Conservation (phyloP, 2,329 filamentous ascomycete species). For the Metarhizium album region DNA sequence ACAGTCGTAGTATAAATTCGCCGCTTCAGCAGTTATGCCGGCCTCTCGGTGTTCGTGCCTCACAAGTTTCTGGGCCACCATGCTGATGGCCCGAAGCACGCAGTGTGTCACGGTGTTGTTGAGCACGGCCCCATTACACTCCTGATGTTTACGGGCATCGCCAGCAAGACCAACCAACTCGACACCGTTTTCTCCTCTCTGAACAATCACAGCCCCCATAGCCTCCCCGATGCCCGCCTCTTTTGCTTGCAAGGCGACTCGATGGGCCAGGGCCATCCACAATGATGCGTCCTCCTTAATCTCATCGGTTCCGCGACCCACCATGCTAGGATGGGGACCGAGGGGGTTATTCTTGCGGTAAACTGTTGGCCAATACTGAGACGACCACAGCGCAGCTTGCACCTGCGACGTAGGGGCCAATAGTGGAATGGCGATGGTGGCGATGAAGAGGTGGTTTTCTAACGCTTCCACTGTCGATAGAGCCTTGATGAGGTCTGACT, state of each 20-base stretch:
- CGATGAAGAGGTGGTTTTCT: conserved; percentile 44
- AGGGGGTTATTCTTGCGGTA: conserved; percentile 84
- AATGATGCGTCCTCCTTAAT: conserved; percentile 51
- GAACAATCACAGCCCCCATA: conserved; percentile 66
- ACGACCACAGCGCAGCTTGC: conserved; percentile 64
- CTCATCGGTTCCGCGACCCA: conserved; percentile 58
- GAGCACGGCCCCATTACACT: conserved; percentile 33
- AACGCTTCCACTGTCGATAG: conserved; percentile 39
- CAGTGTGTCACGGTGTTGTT: conserved; percentile 73
- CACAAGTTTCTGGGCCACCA: conserved; percentile 62
- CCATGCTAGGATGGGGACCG: conserved; percentile 68
- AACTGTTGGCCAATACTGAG: conserved; percentile 71
- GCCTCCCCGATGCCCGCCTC: conserved; percentile 51
- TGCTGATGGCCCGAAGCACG: conserved; percentile 68
- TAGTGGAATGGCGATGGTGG: conserved; percentile 57
- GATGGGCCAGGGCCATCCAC: conserved; percentile 58
- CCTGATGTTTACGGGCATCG: conserved; percentile 60
- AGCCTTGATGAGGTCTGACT: conserved; percentile 38
- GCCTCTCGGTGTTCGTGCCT: conserved; percentile 38
- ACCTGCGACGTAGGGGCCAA: conserved; percentile 64
- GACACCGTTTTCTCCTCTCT: conserved; percentile 41
- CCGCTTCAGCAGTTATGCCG: conserved; percentile 21
- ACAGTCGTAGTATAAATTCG: conserved; percentile 45
- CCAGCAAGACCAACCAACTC: conserved; percentile 63
- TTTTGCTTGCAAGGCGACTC: conserved; percentile 50